Conservation (phyloP, 2,329 filamentous ascomycete species). For the Pseudogymnoascus sp. region DNA sequence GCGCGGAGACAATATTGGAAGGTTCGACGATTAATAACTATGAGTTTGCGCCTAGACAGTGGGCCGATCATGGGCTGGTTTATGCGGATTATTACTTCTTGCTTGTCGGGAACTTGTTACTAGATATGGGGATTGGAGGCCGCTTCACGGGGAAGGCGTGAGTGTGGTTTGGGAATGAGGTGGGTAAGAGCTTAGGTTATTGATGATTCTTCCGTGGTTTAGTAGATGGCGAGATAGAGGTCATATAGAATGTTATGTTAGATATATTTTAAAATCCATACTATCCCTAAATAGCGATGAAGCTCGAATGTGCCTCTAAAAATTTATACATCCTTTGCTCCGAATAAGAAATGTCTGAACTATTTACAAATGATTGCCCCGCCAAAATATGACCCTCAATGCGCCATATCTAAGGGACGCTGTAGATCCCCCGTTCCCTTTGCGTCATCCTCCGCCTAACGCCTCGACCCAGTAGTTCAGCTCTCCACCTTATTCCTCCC, state of each 20-base stretch:
- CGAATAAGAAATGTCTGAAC: background rate
- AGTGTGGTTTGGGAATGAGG: background rate
- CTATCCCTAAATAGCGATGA: background rate
- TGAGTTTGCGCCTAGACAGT: slow-evolving; percentile 35
- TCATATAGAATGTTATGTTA: background rate
- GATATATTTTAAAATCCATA: background rate
- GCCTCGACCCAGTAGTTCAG: background rate
- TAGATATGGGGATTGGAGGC: slow-evolving; percentile 23
- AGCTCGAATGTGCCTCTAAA: background rate
- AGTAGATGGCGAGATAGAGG: background rate
- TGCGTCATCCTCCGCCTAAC: background rate
- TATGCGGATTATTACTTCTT: slow-evolving; percentile 43
- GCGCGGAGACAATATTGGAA: slow-evolving; percentile 35
- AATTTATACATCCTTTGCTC: background rate
- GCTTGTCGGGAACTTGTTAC: slow-evolving; percentile 37
- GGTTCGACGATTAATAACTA: slow-evolving; percentile 41
- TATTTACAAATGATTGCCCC: background rate
- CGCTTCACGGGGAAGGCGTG: background rate
- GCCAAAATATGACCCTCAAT: background rate
- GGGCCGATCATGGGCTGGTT: slow-evolving; percentile 38
- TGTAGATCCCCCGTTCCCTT: background rate
- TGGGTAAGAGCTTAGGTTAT: background rate
- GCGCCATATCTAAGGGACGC: background rate
- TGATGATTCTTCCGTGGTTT: background rate
- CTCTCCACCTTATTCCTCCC: background rate